Evolutionary conservation across 306 rosid genomes (phyloP).

Genomic region (Pyrus pyrifolia): DNA sequence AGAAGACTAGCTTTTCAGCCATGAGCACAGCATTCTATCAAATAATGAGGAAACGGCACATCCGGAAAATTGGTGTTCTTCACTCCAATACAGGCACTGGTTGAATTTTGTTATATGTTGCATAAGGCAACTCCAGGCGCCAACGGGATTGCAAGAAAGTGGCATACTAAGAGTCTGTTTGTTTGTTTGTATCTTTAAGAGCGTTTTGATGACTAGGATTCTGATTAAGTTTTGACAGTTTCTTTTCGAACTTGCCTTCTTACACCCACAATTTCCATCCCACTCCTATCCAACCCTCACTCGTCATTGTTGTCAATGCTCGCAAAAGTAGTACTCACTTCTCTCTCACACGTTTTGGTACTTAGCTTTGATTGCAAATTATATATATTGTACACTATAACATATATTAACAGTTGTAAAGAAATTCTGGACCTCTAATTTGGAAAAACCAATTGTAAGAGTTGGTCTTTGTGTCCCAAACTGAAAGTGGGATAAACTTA

Average conservation of each 20-base stretch:
- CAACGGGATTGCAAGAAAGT: background rate
- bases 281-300: background rate
- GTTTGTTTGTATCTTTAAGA: no score
- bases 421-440: background rate
- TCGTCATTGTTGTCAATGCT: background rate
- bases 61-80: slow-evolving; percentile 10
- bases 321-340: background rate
- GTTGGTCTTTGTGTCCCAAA: background rate
- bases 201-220: no score
- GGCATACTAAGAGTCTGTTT: no score
- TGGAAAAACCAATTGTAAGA: background rate
- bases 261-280: background rate
- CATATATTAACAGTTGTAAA: background rate
- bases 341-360: background rate
- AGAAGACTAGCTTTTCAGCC: no score
- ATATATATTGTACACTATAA: background rate
- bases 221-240: background rate
- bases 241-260: background rate
- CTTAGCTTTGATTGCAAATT: background rate
- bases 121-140: background rate
- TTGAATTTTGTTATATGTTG: background rate
- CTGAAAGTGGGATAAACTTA: background rate
- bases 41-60: no score
- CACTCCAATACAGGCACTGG: slow-evolving; percentile 5
- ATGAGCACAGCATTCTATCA: no score